Evolutionary conservation across 108 stramenopile genomes (phyloP).

Genomic region (Stephanodiscus minutulus): DNA sequence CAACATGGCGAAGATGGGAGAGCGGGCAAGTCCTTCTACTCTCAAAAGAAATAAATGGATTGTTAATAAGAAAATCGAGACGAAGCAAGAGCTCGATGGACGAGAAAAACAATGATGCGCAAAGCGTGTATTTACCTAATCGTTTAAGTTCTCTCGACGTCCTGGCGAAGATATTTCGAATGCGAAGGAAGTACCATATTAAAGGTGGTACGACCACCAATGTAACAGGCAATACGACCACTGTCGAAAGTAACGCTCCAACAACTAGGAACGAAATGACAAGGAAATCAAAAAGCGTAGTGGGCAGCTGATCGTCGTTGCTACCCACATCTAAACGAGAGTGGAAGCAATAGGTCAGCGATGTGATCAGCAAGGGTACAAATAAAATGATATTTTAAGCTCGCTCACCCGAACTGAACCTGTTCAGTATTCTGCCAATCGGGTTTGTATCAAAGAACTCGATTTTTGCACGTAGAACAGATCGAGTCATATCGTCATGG

Average conservation of each 20-base stretch:
- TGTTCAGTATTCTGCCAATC: conserved; percentile 85
- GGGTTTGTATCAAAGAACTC: conserved; percentile 94
- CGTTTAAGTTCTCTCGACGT: conserved; percentile 84
- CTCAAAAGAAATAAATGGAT: background rate
- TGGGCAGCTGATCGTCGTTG: conserved; percentile 78
- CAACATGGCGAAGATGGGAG: conserved; percentile 88
- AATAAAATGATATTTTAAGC: too few relatives aligned
- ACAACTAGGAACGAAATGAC: conserved; percentile 69
- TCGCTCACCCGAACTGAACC: conserved; percentile 45
- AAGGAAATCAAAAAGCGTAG: conserved; percentile 77
- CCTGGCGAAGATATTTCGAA: conserved; percentile 75
- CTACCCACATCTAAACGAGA: conserved; percentile 81
- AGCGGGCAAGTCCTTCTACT: conserved; percentile 77
- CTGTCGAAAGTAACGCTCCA: conserved; percentile 68
- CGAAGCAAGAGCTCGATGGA: background rate
- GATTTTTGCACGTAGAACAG: conserved; percentile 84
- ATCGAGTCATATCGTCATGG: conserved; percentile 78
- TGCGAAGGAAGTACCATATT: conserved; percentile 65
- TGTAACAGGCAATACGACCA: conserved; percentile 55
- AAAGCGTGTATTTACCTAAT: conserved; percentile 24
- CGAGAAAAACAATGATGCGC: background rate
- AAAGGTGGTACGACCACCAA: conserved; percentile 72
- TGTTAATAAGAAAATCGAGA: background rate
- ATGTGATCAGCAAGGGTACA: background rate
- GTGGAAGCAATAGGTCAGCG: background rate